Conservation (phyloP, 257 asterid genomes). For the Solanum chilense region DNA sequence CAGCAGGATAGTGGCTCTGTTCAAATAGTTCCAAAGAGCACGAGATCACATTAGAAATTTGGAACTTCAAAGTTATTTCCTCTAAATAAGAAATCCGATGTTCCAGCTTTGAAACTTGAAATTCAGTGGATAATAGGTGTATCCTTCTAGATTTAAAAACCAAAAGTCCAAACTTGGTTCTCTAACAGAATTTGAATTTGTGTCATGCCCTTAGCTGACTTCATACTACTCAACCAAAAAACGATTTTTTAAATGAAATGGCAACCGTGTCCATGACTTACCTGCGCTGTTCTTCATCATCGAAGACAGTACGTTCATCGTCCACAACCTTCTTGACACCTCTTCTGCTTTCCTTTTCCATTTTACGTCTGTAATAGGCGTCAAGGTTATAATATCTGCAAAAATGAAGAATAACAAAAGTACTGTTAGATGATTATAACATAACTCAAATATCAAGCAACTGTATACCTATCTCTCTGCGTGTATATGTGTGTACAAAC, state of each 20-base stretch:
- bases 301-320: slow-evolving; percentile 68
- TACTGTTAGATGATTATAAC: background rate
- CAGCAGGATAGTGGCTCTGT: background rate
- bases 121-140: background rate
- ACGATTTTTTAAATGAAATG: background rate
- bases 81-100: background rate
- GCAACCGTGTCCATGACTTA: slow-evolving; percentile 1
- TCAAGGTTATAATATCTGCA: slow-evolving; percentile 86
- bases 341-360: slow-evolving; percentile 65
- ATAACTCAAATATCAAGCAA: background rate
- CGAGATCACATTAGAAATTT: background rate
- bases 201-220: background rate
- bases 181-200: background rate
- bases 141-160: background rate
- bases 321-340: slow-evolving; percentile 40
- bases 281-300: slow-evolving; percentile 96
- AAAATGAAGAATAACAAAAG: background rate
- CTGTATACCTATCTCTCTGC: background rate
- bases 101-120: background rate
- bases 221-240: background rate
- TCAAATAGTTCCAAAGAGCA: background rate
- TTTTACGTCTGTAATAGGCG: slow-evolving; percentile 46
- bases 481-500: background rate
- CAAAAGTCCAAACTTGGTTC: background rate
- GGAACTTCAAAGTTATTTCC: background rate